A percentile compares a stretch with the other conserved stretches of the same genome.
phyloP scores from a whole-genome alignment of 371 early-diverging fungal genomes.

The Actinomortierella wolfii region DNA sequence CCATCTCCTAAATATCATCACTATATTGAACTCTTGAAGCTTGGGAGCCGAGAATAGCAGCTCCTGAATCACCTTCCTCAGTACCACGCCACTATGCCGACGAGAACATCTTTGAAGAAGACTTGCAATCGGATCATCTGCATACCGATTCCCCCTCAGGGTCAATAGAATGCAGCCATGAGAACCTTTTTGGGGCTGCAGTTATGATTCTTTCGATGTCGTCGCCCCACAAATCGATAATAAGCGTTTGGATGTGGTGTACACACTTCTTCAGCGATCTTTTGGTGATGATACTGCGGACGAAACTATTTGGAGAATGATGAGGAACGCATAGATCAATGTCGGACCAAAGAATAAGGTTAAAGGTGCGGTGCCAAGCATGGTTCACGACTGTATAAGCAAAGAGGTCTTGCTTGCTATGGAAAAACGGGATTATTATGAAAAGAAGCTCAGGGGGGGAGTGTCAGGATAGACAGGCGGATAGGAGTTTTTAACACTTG shows the following conservation, averaged over 20 bases:
- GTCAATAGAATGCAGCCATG: background rate
- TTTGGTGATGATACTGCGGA: conserved; percentile 3
- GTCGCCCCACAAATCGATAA: conserved; percentile 3
- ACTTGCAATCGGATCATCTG: conserved; percentile 3
- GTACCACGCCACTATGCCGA: conserved; percentile 6
- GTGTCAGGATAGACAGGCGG: background rate
- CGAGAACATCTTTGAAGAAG: conserved; percentile 7
- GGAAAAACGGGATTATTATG: conserved; percentile 5
- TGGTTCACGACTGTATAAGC: conserved; percentile 7
- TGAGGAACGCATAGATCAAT: background rate
- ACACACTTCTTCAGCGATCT: conserved; percentile 7
- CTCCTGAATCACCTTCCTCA: conserved; percentile 5
- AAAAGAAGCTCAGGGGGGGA: conserved; percentile 7
- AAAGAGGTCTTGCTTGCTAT: conserved; percentile 6
- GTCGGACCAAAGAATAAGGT: conserved; percentile 3
- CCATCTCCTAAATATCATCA: no score
- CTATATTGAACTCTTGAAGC: conserved; percentile 3
- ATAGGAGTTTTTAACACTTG: no score
- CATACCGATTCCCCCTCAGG: background rate
- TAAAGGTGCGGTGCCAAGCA: conserved; percentile 7
- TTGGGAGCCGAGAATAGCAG: conserved; percentile 5
- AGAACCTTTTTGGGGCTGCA: conserved; percentile 4
- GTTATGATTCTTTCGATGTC: background rate
- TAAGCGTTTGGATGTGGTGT: conserved; percentile 7
- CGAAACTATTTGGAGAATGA: background rate